A percentile compares a stretch with the other conserved stretches of the same genome.
These are phyloP conservation scores for Candida pseudofarinosa DNA, from an alignment of 805 yeast genomes.

Conservation along the genomic window DNA sequence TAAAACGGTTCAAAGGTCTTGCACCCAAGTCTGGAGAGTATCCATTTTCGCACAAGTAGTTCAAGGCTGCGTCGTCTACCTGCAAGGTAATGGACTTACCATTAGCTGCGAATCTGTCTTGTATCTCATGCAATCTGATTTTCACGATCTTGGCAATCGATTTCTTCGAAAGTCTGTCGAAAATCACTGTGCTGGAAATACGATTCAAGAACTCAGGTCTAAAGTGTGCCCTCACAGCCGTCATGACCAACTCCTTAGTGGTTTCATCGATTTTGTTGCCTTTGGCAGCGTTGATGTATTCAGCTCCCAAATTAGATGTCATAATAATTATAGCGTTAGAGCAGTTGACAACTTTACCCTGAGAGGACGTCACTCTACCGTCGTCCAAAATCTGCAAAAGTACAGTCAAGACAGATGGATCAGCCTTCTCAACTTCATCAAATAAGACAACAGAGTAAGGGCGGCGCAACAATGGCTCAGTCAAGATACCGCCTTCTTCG, in stretches of 20 bases:
- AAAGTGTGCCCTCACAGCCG: conserved; percentile 80
- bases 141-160: conserved; percentile 91
- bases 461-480: conserved; percentile 84
- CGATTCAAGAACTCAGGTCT: conserved; percentile 97
- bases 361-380: conserved; percentile 92
- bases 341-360: conserved; percentile 90
- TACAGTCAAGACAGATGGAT: conserved; percentile 93
- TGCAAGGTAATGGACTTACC: conserved; percentile 74
- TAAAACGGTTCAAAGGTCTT: conserved; percentile 88
- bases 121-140: conserved; percentile 80
- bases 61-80: conserved; percentile 72
- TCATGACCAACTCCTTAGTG: conserved; percentile 78
- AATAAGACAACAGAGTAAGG: conserved; percentile 96
- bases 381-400: conserved; percentile 91
- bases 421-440: conserved; percentile 98
- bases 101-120: conserved; percentile 76
- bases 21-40: conserved; percentile 95
- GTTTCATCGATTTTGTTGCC: conserved; percentile 61
- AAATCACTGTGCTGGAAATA: conserved; percentile 87
- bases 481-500: conserved; percentile 95
- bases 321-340: conserved; percentile 88
- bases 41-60: conserved; percentile 79
- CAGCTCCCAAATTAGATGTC: conserved; percentile 98
- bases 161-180: conserved; percentile 86
- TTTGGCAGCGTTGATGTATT: conserved; percentile 66